Percentiles rank a stretch among this genome's conserved stretches.
Evolutionary conservation across 2,329 filamentous ascomycete species (phyloP).

Genomic region (Paracoccidioides brasiliensis): DNA sequence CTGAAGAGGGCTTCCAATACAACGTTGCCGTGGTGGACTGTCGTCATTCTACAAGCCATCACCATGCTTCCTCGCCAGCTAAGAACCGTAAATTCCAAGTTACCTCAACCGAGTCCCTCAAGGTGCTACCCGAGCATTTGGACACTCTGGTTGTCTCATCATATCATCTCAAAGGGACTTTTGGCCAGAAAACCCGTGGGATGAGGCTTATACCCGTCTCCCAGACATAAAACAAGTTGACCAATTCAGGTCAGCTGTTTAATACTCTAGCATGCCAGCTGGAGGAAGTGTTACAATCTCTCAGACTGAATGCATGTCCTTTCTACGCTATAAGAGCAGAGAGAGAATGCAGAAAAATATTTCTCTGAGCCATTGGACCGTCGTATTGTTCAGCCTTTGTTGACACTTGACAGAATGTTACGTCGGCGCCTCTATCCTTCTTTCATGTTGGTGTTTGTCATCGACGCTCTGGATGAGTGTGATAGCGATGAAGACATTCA

Average conservation of each 20-base stretch:
- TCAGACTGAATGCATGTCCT: slow-evolving; percentile 16
- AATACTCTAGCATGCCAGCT: slow-evolving; percentile 2
- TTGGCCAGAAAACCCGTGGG: background rate
- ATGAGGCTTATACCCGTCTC: background rate
- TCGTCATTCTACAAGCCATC: too few relatives aligned
- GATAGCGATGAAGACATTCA: slow-evolving; percentile 13
- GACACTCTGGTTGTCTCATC: background rate
- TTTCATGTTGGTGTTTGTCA: slow-evolving; percentile 12
- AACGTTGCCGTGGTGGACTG: too few relatives aligned
- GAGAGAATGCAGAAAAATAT: slow-evolving; percentile 14
- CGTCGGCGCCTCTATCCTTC: background rate
- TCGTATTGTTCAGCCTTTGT: slow-evolving; percentile 14
- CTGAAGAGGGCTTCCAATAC: background rate
- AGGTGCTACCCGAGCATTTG: background rate
- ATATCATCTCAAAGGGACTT: background rate
- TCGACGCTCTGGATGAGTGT: slow-evolving; percentile 22
- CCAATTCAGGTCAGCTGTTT: slow-evolving; percentile 3
- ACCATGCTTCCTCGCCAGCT: too few relatives aligned
- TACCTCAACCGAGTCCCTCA: too few relatives aligned
- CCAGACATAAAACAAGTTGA: background rate
- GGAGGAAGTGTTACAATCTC: background rate
- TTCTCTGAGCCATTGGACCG: slow-evolving; percentile 15
- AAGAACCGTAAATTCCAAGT: too few relatives aligned
- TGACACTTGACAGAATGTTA: slow-evolving; percentile 3
- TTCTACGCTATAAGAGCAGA: slow-evolving; percentile 15